Percentiles rank a stretch among this genome's conserved stretches.
These are phyloP conservation scores for Monosporascus sp. DNA, from an alignment of 2,329 filamentous ascomycete species.

Conservation along the genomic window DNA sequence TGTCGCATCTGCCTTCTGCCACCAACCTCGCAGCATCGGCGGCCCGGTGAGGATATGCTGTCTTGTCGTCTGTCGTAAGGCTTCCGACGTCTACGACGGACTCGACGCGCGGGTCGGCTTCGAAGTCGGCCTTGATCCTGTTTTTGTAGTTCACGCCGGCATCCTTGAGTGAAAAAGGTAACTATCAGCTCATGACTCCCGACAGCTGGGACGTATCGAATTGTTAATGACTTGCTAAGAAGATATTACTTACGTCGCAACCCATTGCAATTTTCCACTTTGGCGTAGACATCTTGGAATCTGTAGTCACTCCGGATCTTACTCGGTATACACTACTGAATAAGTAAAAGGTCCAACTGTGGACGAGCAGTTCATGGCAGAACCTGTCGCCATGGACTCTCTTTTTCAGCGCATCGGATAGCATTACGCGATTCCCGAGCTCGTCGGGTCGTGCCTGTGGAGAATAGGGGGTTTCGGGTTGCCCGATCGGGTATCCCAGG, in stretches of 20 bases:
- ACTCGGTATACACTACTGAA: no score
- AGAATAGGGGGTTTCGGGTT: slow-evolving; percentile 3
- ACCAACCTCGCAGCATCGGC: slow-evolving; percentile 64
- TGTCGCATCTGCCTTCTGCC: slow-evolving; percentile 60
- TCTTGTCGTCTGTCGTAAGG: slow-evolving; percentile 61
- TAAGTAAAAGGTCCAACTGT: no score
- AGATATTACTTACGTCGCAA: slow-evolving; percentile 41
- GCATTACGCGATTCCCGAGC: background rate
- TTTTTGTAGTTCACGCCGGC: slow-evolving; percentile 76
- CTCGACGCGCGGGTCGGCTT: slow-evolving; percentile 59
- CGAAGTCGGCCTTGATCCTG: slow-evolving; percentile 67
- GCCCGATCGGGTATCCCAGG: background rate
- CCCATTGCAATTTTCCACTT: slow-evolving; percentile 49
- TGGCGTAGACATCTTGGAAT: slow-evolving; percentile 33
- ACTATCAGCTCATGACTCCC: background rate
- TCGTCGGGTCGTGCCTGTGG: background rate
- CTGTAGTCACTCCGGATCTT: slow-evolving; percentile 2
- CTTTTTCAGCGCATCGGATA: no score
- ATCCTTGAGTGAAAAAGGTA: slow-evolving; percentile 36
- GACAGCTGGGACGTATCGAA: no score
- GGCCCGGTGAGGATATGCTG: slow-evolving; percentile 74
- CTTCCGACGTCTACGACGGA: slow-evolving; percentile 72
- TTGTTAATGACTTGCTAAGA: no score
- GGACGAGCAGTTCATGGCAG: no score
- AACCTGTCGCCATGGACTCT: no score